Conservation (phyloP, 345 rosid species). For the Brassica incana region DNA sequence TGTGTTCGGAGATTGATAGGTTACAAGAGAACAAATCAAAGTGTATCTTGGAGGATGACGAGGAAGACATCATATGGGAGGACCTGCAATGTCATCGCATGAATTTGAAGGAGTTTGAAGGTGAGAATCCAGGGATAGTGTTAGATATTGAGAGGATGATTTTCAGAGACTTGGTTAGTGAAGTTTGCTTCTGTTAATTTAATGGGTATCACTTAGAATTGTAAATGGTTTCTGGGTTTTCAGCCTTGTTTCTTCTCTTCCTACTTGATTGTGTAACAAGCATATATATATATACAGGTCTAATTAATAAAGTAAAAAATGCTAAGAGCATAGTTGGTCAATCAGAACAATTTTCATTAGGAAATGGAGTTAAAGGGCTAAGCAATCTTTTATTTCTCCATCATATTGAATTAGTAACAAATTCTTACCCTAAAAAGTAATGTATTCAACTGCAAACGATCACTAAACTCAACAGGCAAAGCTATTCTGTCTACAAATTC, state of each 20-base stretch:
- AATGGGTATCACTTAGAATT: slow-evolving; percentile 21
- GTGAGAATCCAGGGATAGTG: slow-evolving; percentile 62
- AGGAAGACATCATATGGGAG: slow-evolving; percentile 49
- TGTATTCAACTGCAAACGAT: slow-evolving; percentile 35
- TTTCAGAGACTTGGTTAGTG: slow-evolving; percentile 79
- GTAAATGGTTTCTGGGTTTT: slow-evolving; percentile 29
- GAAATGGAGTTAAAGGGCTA: slow-evolving; percentile 42
- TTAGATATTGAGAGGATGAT: slow-evolving; percentile 74
- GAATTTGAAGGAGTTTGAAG: slow-evolving; percentile 45
- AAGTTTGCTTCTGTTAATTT: slow-evolving; percentile 45
- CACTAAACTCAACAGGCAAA: slow-evolving; percentile 32
- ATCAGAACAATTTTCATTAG: slow-evolving; percentile 33
- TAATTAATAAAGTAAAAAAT: slow-evolving; percentile 1
- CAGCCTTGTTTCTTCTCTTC: slow-evolving; percentile 9
- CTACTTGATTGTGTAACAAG: slow-evolving; percentile 32
- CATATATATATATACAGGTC: slow-evolving; percentile 26
- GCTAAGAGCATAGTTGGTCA: slow-evolving; percentile 7
- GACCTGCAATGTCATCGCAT: slow-evolving; percentile 49
- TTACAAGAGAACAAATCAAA: slow-evolving; percentile 49
- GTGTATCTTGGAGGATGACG: slow-evolving; percentile 45
- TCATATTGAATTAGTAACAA: slow-evolving; percentile 36
- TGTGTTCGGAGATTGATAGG: slow-evolving; percentile 69
- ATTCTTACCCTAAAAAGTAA: slow-evolving; percentile 23
- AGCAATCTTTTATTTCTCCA: slow-evolving; percentile 35
- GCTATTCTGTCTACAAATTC: slow-evolving; percentile 45